These are phyloP conservation scores for Tulasnella sp. DNA, from an alignment of 768 basidiomycete species.

Conservation along the genomic window DNA sequence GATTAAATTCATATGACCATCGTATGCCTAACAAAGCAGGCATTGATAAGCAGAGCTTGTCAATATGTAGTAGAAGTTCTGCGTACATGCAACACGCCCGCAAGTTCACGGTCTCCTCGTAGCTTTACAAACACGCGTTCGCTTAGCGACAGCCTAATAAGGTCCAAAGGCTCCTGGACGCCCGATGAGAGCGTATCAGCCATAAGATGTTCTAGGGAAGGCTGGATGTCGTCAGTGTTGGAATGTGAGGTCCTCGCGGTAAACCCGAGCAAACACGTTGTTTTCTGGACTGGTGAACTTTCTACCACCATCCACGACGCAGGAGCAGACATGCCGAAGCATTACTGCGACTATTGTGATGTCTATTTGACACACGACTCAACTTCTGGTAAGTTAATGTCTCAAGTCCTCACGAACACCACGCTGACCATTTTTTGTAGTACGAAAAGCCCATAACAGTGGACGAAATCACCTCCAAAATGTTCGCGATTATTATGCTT, in stretches of 20 bases:
- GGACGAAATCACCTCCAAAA: constrained; percentile 95
- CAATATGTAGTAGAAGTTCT: background rate
- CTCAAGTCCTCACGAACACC: background rate
- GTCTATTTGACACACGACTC: constrained; percentile 92
- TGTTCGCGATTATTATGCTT: constrained; percentile 94
- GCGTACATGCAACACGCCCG: constrained; percentile 83
- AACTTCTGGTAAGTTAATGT: constrained; percentile 55
- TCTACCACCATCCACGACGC: constrained; percentile 7
- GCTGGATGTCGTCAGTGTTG: background rate
- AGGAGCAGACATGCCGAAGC: constrained; percentile 44
- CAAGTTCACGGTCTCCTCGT: constrained; percentile 83
- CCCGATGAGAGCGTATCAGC: constrained; percentile 33
- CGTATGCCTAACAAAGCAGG: constrained; percentile 68
- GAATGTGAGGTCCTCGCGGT: background rate
- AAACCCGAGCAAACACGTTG: background rate
- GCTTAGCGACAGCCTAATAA: constrained; percentile 88
- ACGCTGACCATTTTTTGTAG: constrained; percentile 32
- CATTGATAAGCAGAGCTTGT: background rate
- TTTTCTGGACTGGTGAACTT: background rate
- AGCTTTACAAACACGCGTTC: constrained; percentile 98
- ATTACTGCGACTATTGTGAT: constrained; percentile 89
- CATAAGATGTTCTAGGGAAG: too few species aligned
- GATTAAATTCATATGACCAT: constrained; percentile 99
- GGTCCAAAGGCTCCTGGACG: constrained; percentile 94
- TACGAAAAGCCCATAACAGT: constrained; percentile 96